Conservation (phyloP, 305 asterid genomes). For the Ilex paraguariensis region DNA sequence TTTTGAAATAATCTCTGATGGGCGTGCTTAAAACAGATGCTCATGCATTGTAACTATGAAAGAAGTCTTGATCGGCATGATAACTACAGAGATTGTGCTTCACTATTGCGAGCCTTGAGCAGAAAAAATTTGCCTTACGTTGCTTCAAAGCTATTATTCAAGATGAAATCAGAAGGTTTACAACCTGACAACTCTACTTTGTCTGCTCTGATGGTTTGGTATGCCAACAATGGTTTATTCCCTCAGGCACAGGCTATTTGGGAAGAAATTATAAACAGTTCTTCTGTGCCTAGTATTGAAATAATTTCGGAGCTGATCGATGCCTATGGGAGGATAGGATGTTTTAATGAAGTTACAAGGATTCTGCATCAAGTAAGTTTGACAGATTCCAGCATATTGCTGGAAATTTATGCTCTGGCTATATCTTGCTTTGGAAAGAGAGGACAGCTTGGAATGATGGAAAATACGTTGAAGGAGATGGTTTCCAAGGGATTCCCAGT, state of each 20-base stretch:
- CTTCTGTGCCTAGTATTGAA: conserved; percentile 39
- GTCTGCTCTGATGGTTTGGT: conserved; percentile 40
- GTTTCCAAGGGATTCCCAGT: conserved; percentile 60
- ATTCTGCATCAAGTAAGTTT: conserved; percentile 44
- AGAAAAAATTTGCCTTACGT: conserved; percentile 21
- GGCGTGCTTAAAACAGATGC: conserved; percentile 19
- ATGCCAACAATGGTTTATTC: conserved; percentile 43
- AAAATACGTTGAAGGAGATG: conserved; percentile 57
- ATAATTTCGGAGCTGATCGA: conserved; percentile 47
- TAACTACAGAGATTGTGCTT: conserved; percentile 21
- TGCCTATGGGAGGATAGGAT: conserved; percentile 36
- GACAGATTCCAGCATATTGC: conserved; percentile 35
- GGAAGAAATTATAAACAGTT: conserved; percentile 63
- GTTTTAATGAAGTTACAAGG: conserved; percentile 38
- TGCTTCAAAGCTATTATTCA: conserved; percentile 21
- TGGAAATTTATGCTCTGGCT: conserved; percentile 30
- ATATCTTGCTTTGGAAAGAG: conserved; percentile 61
- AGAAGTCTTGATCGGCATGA: conserved; percentile 14
- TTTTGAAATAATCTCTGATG: background rate
- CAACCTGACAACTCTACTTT: conserved; percentile 27
- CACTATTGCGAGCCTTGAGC: conserved; percentile 14
- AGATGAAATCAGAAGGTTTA: conserved; percentile 23
- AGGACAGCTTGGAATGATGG: conserved; percentile 76
- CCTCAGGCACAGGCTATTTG: conserved; percentile 45
- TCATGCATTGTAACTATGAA: conserved; percentile 24